Conservation (phyloP, 1,284 basidiomycete genomes). For the Chalciporus sp. region DNA sequence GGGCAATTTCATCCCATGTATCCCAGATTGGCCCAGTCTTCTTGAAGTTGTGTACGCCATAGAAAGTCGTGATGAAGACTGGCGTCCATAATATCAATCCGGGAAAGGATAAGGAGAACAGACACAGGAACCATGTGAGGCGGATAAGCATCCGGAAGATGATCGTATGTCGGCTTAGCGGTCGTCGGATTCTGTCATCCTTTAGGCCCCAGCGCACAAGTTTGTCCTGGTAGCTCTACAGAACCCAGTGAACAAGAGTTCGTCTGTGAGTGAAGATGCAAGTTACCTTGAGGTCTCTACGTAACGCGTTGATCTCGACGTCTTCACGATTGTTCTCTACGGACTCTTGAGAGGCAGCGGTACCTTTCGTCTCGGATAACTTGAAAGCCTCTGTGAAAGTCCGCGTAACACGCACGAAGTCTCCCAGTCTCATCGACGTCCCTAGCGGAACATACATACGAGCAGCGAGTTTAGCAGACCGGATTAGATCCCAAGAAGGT, state of each 20-base stretch:
- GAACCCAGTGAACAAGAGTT: conserved; percentile 3
- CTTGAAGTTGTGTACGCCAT: conserved; percentile 69
- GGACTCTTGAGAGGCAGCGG: conserved; percentile 30
- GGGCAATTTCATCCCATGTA: conserved; percentile 85
- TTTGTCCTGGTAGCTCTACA: conserved; percentile 71
- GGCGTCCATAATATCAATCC: conserved; percentile 82
- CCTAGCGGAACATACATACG: conserved; percentile 83
- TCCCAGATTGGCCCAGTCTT: conserved; percentile 79
- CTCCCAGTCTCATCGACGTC: conserved; percentile 78
- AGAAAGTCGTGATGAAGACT: conserved; percentile 67
- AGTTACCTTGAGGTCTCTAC: conserved; percentile 63
- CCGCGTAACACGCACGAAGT: conserved; percentile 75
- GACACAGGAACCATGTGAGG: conserved; percentile 60
- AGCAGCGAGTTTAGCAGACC: conserved; percentile 73
- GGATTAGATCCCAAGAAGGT: conserved; percentile 79
- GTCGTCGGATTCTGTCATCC: conserved; percentile 77
- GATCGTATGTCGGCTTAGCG: conserved; percentile 57
- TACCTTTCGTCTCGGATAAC: conserved; percentile 34
- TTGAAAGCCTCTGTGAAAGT: conserved; percentile 80
- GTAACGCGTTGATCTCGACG: conserved; percentile 43
- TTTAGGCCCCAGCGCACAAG: conserved; percentile 69
- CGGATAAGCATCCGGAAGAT: conserved; percentile 61
- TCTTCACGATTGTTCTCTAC: conserved; percentile 27
- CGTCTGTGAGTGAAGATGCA: neutral
- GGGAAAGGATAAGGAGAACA: conserved; percentile 75